Percentiles rank a stretch among this genome's conserved stretches.
These are phyloP conservation scores for Colletotrichum sp. DNA, from an alignment of 2,329 filamentous ascomycete genomes.

Conservation along the genomic window DNA sequence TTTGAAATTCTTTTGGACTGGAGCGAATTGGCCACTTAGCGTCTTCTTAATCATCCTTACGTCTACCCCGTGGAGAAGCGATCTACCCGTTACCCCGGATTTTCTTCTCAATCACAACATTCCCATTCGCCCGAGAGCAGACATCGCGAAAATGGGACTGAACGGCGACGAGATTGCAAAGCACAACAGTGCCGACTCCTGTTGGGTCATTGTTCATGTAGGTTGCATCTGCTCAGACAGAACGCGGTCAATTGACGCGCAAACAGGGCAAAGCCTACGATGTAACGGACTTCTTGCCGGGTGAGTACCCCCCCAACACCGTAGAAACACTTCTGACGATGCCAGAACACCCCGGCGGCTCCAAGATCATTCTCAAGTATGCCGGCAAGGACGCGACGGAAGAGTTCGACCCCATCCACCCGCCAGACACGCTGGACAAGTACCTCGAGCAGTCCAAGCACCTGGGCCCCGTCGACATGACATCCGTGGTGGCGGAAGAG, in stretches of 20 bases:
- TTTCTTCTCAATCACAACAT: background rate
- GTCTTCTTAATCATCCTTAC: background rate
- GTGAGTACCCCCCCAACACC: slow-evolving; percentile 41
- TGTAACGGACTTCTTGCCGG: slow-evolving; percentile 86
- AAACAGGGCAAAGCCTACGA: slow-evolving; percentile 80
- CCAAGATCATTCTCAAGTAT: slow-evolving; percentile 96
- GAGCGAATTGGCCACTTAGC: background rate
- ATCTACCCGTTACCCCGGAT: slow-evolving; percentile 15
- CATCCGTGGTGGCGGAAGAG: slow-evolving; percentile 71
- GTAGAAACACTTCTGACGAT: background rate
- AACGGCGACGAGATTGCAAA: slow-evolving; percentile 62
- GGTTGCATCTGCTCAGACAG: slow-evolving; percentile 16
- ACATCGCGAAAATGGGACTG: slow-evolving; percentile 41
- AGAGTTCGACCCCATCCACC: slow-evolving; percentile 87
- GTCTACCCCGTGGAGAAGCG: slow-evolving; percentile 12
- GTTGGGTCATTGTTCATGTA: slow-evolving; percentile 90
- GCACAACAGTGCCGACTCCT: slow-evolving; percentile 83
- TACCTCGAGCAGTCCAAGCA: slow-evolving; percentile 88
- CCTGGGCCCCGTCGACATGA: slow-evolving; percentile 88
- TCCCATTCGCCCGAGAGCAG: slow-evolving; percentile 2
- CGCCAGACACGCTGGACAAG: slow-evolving; percentile 85
- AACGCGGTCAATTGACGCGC: slow-evolving; percentile 12
- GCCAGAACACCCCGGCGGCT: slow-evolving; percentile 83
- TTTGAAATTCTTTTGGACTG: slow-evolving; percentile 3
- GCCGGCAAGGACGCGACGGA: slow-evolving; percentile 92